Evolutionary conservation across 495 filamentous ascomycete species (phyloP).

Genomic region (Delitschia confertaspora): DNA sequence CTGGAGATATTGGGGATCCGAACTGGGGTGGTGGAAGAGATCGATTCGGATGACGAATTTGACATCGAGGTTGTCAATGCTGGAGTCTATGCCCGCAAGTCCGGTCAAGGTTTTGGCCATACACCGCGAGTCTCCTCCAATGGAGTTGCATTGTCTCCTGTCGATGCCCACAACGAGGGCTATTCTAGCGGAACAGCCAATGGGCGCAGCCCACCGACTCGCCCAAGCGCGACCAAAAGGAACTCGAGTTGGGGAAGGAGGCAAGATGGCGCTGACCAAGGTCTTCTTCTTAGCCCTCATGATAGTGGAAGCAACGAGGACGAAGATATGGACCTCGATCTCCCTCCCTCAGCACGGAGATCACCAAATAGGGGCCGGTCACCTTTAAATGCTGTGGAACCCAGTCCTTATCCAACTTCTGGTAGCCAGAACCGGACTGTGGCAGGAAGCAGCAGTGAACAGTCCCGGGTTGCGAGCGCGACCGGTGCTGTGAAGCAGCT

Average conservation of each 20-base stretch:
- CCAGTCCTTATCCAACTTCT: slow-evolving; percentile 29
- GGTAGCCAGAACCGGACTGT: slow-evolving; percentile 24
- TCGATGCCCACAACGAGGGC: slow-evolving; percentile 38
- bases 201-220: slow-evolving; percentile 40
- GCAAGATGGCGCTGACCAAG: slow-evolving; percentile 51
- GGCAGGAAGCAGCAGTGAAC: slow-evolving; percentile 29
- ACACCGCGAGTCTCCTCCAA: slow-evolving; percentile 54
- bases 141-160: slow-evolving; percentile 42
- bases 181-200: slow-evolving; percentile 48
- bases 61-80: slow-evolving; percentile 81
- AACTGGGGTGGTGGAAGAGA: slow-evolving; percentile 91
- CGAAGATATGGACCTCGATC: slow-evolving; percentile 46
- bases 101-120: slow-evolving; percentile 59
- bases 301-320: slow-evolving; percentile 54
- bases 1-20: slow-evolving; percentile 89
- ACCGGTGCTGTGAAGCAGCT: slow-evolving; percentile 63
- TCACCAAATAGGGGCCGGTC: slow-evolving; percentile 26
- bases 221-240: slow-evolving; percentile 43
- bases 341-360: slow-evolving; percentile 37
- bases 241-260: slow-evolving; percentile 36
- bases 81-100: slow-evolving; percentile 59
- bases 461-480: slow-evolving; percentile 37
- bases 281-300: slow-evolving; percentile 52
- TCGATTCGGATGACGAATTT: slow-evolving; percentile 96
- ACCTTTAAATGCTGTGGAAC: slow-evolving; percentile 13